Evolutionary conservation across 805 yeast species (phyloP), one percentile per base, ranked within the genome.

Genomic region (Hanseniaspora lachancei): DNA sequence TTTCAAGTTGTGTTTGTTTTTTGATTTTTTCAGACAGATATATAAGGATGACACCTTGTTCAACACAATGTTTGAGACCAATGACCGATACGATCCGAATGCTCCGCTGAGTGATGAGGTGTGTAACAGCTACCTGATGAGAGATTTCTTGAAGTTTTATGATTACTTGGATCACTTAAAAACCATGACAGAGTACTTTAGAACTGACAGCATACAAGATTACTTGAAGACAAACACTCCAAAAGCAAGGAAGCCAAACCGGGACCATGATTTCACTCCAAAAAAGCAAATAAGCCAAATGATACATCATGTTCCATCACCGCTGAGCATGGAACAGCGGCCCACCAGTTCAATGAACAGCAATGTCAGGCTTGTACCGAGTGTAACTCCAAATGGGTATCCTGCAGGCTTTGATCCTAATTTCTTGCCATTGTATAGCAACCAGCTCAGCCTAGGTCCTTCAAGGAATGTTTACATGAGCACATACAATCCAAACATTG

Each of bases 1-100:
- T n/a, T 56, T 56, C 44, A 56, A 56, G 47, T 2, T 47, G 15
- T 51, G 49, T 32, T 18, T 56, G 18, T 56, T 47, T 42, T 50
- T 56, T 35, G 58, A 56, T 46, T 56, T 49, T 36, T 36, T 56
- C 35, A 46, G 35, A 8, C 34, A 50, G 41, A n/a, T 42, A 6
- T 44, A 20, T 7, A 16, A 47, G 8, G 49, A 47, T 34, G 52
- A 42, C 2, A 42, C 54, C 10, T 15, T 56, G 9, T 56, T 47
- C 21, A 47, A 56, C 43, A 48, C 48, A 12, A 46, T 56, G 23
- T 53, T 53, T 32, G 39, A 53, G 38, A 46, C 50, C 3, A 32
- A 44, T 12, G 8, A n/a, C 5, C 27, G 21, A 15, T 29, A 53
- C n/a, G 35, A 46, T 38, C 47, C 56, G 7, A 21, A 24, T n/a